Percentiles rank a stretch among this genome's conserved stretches.
phyloP scores from a whole-genome alignment of 257 asterid genomes.

The Solanum neorickii region DNA sequence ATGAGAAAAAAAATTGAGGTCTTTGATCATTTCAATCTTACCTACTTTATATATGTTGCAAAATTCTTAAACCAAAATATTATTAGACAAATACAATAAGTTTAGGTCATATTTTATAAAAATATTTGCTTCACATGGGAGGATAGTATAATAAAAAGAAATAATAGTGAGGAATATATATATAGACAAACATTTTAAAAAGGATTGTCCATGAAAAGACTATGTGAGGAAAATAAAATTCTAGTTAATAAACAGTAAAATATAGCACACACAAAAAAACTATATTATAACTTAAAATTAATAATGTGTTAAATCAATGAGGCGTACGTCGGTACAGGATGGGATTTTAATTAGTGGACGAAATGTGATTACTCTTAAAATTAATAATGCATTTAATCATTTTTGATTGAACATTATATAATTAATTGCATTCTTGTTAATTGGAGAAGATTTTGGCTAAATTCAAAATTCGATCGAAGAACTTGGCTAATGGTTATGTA shows the following conservation, averaged over 20 bases:
- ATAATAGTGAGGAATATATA: background rate
- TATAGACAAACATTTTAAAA: background rate
- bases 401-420: background rate
- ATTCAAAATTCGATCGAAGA: background rate
- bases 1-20: background rate
- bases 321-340: too few species aligned
- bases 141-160: background rate
- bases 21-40: background rate
- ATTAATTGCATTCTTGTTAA: background rate
- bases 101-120: background rate
- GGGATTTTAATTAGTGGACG: background rate
- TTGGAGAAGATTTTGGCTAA: background rate
- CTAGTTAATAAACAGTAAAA: background rate
- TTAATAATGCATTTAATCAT: too few species aligned
- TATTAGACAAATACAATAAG: background rate
- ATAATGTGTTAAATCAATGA: background rate
- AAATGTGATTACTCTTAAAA: too few species aligned
- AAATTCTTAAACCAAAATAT: background rate
- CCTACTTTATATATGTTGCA: background rate
- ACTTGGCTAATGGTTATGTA: background rate
- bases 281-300: background rate
- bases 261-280: background rate
- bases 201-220: background rate
- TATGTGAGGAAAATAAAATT: background rate
- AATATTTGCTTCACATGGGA: background rate